phyloP scores from a whole-genome alignment of 176 grass and related monocot species.

The Pontederia crassipes region DNA sequence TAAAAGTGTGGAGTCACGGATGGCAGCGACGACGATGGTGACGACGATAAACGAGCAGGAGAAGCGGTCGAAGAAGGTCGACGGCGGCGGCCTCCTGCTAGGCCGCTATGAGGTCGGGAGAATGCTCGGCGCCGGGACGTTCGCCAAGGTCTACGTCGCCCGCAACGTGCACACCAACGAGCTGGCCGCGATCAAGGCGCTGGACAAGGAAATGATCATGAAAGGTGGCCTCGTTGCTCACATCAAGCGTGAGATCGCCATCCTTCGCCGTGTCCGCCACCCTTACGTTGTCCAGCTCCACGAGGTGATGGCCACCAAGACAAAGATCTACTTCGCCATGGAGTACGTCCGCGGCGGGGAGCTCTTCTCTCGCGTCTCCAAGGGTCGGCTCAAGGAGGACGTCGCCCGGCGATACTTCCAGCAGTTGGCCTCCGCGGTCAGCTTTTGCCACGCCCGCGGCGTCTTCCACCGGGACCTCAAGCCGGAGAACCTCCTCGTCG shows the following conservation, averaged over 20 bases:
- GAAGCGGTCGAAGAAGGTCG: constrained; percentile 18
- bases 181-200: constrained; percentile 78
- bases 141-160: constrained; percentile 83
- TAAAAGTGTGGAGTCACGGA: background rate
- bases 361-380: constrained; percentile 55
- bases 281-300: constrained; percentile 80
- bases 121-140: constrained; percentile 69
- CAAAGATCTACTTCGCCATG: constrained; percentile 85
- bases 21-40: background rate
- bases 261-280: constrained; percentile 69
- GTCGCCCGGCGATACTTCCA: constrained; percentile 59
- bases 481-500: constrained; percentile 76
- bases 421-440: constrained; percentile 58
- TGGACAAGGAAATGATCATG: constrained; percentile 83
- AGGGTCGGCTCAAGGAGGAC: constrained; percentile 61
- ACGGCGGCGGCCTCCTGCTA: constrained; percentile 61
- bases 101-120: constrained; percentile 72
- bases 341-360: constrained; percentile 77
- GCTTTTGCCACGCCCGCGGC: constrained; percentile 85
- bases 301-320: constrained; percentile 94
- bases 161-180: constrained; percentile 42
- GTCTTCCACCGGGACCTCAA: constrained; percentile 89
- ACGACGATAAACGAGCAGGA: background rate
- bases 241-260: constrained; percentile 81
- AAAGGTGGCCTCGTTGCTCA: constrained; percentile 76